Conservation (phyloP, 106 monocot genomes). For the Apostasia ramifera region DNA sequence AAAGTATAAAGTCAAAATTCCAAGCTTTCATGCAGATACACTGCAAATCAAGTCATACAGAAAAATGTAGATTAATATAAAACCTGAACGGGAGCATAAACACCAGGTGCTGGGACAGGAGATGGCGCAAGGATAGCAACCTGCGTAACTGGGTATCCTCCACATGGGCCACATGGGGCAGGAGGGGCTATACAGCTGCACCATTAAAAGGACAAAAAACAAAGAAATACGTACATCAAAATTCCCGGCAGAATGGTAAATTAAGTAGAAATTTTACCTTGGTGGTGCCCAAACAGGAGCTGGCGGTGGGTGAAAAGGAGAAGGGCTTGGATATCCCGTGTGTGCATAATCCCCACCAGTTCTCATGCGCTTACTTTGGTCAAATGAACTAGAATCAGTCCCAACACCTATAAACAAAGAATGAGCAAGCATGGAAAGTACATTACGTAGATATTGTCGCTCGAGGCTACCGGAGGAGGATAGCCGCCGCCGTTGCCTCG, state of each 20-base stretch:
- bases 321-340: constrained; percentile 53
- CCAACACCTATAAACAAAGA: constrained; percentile 47
- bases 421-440: neutral
- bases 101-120: constrained; percentile 56
- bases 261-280: constrained; percentile 31
- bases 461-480: too few relatives aligned
- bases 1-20: too few relatives aligned
- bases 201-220: neutral
- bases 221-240: neutral
- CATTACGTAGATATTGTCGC: too few relatives aligned
- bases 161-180: constrained; percentile 76
- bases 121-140: constrained; percentile 53
- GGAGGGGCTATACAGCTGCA: constrained; percentile 64
- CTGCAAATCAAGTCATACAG: too few relatives aligned
- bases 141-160: constrained; percentile 56
- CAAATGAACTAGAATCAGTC: constrained; percentile 50
- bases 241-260: neutral
- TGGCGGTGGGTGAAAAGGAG: constrained; percentile 39
- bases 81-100: constrained; percentile 86
- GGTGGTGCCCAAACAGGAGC: constrained; percentile 69
- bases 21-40: too few relatives aligned
- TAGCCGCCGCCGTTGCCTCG: too few relatives aligned
- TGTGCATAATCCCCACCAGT: constrained; percentile 82
- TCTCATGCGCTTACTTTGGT: constrained; percentile 83
- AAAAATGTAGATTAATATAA: too few relatives aligned